Evolutionary conservation across 2,329 filamentous ascomycete genomes (phyloP).

Genomic region (Claviceps fusiformis): DNA sequence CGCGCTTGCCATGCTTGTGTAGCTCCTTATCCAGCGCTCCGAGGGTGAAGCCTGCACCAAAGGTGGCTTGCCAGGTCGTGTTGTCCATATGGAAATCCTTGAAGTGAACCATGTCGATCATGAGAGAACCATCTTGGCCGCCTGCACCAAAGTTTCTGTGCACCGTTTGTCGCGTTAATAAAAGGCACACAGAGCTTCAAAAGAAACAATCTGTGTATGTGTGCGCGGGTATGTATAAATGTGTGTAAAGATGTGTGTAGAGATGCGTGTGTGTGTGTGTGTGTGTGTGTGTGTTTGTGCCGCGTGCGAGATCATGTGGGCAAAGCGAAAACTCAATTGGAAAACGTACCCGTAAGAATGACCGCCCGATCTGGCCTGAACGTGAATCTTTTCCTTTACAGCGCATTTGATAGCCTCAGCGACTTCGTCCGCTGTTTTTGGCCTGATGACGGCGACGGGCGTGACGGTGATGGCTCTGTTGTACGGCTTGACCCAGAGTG

Average conservation of each 20-base stretch:
- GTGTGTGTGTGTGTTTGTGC: too few relatives aligned
- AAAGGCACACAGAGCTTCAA: neutral
- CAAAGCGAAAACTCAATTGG: neutral
- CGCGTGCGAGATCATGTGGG: neutral
- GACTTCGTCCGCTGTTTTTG: conserved; percentile 38
- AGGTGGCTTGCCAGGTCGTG: conserved; percentile 37
- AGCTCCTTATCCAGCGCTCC: conserved; percentile 36
- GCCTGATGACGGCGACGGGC: conserved; percentile 43
- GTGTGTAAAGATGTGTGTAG: too few relatives aligned
- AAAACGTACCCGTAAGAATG: conserved; percentile 46
- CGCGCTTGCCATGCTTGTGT: conserved; percentile 37
- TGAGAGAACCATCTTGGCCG: conserved; percentile 35
- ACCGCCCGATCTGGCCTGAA: conserved; percentile 50
- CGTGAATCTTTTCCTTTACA: conserved; percentile 30
- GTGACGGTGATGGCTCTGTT: conserved; percentile 36
- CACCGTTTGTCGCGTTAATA: neutral
- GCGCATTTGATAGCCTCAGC: conserved; percentile 46
- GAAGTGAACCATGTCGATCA: conserved; percentile 41
- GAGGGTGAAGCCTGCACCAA: conserved; percentile 40
- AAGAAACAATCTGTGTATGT: too few relatives aligned
- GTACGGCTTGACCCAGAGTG: conserved; percentile 36
- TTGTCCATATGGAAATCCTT: conserved; percentile 39
- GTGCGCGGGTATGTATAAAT: too few relatives aligned
- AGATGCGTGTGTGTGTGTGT: too few relatives aligned
- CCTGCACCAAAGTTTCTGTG: conserved; percentile 30